Evolutionary conservation across 495 filamentous ascomycete genomes (phyloP).

Genomic region (Amphirosellinia nigrospora): DNA sequence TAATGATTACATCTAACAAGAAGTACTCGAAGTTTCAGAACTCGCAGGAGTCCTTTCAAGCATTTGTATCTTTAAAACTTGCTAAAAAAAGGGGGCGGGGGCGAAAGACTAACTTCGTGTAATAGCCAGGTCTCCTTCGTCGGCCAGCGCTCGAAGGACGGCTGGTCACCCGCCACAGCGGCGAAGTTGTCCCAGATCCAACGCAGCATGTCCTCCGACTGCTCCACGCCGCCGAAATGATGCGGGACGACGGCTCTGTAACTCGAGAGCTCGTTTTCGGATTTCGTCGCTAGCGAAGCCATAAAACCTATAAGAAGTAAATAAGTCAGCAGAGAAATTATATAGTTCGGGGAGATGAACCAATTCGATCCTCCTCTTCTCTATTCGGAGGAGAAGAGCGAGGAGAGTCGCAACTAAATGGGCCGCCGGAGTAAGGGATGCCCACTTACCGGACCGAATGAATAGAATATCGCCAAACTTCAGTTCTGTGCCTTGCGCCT

Average conservation of each 20-base stretch:
- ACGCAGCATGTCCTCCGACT: constrained; percentile 47
- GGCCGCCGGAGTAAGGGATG: neutral
- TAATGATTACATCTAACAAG: no score
- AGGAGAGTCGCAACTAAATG: no score
- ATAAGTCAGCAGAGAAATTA: neutral
- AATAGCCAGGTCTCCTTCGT: constrained; percentile 33
- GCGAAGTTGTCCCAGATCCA: constrained; percentile 55
- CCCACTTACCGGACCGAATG: constrained; percentile 49
- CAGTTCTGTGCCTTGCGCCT: constrained; percentile 54
- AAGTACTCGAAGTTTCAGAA: no score
- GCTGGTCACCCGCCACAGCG: constrained; percentile 61
- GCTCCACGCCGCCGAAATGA: constrained; percentile 58
- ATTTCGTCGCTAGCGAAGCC: constrained; percentile 38
- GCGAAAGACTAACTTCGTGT: no score
- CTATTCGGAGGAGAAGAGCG: no score
- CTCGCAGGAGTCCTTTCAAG: no score
- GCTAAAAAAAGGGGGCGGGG: no score
- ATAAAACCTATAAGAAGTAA: constrained; percentile 48
- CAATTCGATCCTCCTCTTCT: no score
- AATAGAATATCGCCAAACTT: constrained; percentile 63
- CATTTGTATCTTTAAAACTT: no score
- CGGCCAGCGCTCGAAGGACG: constrained; percentile 56
- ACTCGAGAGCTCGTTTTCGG: constrained; percentile 40
- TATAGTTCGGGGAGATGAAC: no score
- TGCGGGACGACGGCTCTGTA: constrained; percentile 42